A percentile compares a stretch with the other conserved stretches of the same genome.
Conservation (phyloP, 331 rosid species). For the Spiraea crenata region DNA sequence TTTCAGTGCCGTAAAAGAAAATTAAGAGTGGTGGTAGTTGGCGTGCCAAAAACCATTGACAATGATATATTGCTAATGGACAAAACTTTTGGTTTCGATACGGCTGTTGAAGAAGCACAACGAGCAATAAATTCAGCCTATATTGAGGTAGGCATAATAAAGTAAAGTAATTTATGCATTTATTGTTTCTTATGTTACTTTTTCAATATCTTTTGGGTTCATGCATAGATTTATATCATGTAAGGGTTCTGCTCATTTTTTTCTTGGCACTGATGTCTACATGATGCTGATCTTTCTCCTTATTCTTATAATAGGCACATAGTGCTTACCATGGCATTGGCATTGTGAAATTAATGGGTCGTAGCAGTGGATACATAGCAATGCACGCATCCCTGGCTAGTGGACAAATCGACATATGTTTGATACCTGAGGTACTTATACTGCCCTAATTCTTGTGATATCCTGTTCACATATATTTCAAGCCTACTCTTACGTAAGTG, state of each 20-base stretch:
- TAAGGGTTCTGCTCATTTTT: background rate
- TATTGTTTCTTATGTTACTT: background rate
- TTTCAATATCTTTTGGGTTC: background rate
- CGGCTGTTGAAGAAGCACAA: slow-evolving; percentile 99
- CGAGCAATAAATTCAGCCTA: slow-evolving; percentile 97
- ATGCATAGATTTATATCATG: background rate
- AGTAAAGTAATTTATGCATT: background rate
- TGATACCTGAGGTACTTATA: slow-evolving; percentile 88
- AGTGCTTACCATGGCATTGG: slow-evolving; percentile 99
- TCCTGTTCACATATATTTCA: slow-evolving; percentile 5
- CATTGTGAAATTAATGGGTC: slow-evolving; percentile 95
- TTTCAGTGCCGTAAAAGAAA: slow-evolving; percentile 73
- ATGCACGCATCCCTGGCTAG: slow-evolving; percentile 96
- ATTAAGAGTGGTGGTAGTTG: slow-evolving; percentile 78
- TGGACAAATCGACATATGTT: slow-evolving; percentile 91
- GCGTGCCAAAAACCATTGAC: slow-evolving; percentile 96
- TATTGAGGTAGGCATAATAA: slow-evolving; percentile 60
- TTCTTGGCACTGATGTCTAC: slow-evolving; percentile 18
- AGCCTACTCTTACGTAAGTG: slow-evolving; percentile 22
- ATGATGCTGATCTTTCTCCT: slow-evolving; percentile 19
- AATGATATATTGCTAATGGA: slow-evolving; percentile 95
- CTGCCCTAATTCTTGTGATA: slow-evolving; percentile 23
- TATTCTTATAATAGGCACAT: slow-evolving; percentile 62
- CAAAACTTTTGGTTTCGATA: slow-evolving; percentile 96
- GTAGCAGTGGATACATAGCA: slow-evolving; percentile 97